A percentile compares a stretch with the other conserved stretches of the same genome.
Conservation (phyloP, 345 rosid species). For the Draba incana region DNA sequence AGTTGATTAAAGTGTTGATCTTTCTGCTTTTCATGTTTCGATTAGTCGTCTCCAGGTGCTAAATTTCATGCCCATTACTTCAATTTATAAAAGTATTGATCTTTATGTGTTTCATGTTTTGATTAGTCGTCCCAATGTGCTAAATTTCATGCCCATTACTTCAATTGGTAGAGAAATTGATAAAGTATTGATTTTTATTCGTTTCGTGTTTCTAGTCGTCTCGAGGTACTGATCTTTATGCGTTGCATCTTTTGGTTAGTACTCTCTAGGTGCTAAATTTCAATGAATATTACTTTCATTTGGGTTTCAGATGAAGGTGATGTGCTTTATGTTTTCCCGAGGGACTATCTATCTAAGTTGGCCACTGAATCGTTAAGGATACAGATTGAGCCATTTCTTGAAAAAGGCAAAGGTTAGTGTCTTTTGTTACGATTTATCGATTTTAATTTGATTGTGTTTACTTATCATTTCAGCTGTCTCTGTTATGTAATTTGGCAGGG, state of each 20-base stretch:
- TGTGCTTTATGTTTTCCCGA: conserved; percentile 86
- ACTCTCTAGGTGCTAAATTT: too few species aligned
- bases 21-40: too few species aligned
- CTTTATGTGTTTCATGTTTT: neutral
- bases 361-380: conserved; percentile 81
- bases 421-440: neutral
- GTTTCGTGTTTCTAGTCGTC: too few species aligned
- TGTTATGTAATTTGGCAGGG: conserved; percentile 55
- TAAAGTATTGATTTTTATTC: neutral
- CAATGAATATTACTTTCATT: neutral
- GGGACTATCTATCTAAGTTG: conserved; percentile 79
- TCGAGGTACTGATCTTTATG: too few species aligned
- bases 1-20: too few species aligned
- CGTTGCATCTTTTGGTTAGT: too few species aligned
- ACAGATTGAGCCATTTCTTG: conserved; percentile 77
- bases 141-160: conserved; percentile 1
- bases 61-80: neutral
- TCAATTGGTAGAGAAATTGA: neutral
- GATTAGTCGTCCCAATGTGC: neutral
- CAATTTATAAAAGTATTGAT: conserved; percentile 14
- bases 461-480: conserved; percentile 17
- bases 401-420: conserved; percentile 74
- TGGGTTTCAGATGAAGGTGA: conserved; percentile 98
- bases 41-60: too few species aligned
- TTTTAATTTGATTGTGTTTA: conserved; percentile 20